Percentiles rank a stretch among this genome's conserved stretches.
Evolutionary conservation across 768 basidiomycete species (phyloP).

Genomic region (Tulasnella sp.): DNA sequence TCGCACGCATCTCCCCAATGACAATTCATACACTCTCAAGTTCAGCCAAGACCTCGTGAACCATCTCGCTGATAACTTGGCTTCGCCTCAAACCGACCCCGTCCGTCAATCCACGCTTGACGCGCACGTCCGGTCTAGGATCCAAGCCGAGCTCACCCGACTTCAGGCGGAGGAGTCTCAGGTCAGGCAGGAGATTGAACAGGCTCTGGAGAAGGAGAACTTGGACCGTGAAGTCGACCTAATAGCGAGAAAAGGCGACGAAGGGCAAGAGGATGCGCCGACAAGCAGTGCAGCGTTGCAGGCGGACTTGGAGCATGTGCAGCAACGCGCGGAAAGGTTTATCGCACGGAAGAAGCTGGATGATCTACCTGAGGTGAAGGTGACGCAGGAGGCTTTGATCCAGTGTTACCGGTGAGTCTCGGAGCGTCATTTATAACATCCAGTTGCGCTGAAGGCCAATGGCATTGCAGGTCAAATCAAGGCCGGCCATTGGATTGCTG

Average conservation of each 20-base stretch:
- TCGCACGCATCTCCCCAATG: neutral
- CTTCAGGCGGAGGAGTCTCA: slow-evolving; percentile 58
- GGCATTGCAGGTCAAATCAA: slow-evolving; percentile 30
- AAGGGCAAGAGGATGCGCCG: slow-evolving; percentile 33
- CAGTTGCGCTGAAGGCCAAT: neutral
- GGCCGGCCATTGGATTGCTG: slow-evolving; percentile 59
- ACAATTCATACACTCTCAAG: slow-evolving; percentile 30
- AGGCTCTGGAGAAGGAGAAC: slow-evolving; percentile 78
- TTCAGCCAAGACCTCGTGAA: slow-evolving; percentile 78
- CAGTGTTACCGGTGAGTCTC: slow-evolving; percentile 61
- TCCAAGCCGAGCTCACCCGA: slow-evolving; percentile 53
- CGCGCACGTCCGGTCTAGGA: slow-evolving; percentile 56
- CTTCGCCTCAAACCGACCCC: slow-evolving; percentile 46
- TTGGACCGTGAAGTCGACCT: slow-evolving; percentile 57
- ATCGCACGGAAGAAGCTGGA: slow-evolving; percentile 43
- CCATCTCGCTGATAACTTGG: slow-evolving; percentile 55
- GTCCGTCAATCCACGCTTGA: slow-evolving; percentile 68
- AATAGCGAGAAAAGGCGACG: slow-evolving; percentile 28
- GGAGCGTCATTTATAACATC: neutral
- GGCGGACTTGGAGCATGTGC: slow-evolving; percentile 67
- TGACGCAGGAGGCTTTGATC: slow-evolving; percentile 46
- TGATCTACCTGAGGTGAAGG: slow-evolving; percentile 46
- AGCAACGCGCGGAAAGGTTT: slow-evolving; percentile 59
- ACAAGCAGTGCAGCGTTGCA: slow-evolving; percentile 43
- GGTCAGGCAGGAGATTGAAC: slow-evolving; percentile 62